phyloP scores from a whole-genome alignment of 495 filamentous ascomycete genomes.

The Penicillium cataractarum region DNA sequence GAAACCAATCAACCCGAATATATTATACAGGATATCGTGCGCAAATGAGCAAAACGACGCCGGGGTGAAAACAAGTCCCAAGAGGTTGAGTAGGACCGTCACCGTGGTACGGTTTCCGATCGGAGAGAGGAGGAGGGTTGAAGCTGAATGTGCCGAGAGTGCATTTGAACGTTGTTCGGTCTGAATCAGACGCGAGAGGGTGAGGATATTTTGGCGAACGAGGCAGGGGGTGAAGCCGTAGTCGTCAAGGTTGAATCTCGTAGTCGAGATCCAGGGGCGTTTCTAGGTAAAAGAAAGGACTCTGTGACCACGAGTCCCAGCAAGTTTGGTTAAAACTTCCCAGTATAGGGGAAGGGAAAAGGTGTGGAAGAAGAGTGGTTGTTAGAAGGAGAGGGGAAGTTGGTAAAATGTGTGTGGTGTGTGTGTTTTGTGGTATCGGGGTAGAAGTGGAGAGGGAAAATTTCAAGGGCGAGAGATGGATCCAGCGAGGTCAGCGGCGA shows the following conservation, averaged over 20 bases:
- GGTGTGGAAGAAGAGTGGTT: slow-evolving; percentile 8
- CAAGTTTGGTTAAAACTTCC: neutral
- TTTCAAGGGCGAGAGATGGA: slow-evolving; percentile 27
- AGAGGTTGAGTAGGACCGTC: slow-evolving; percentile 42
- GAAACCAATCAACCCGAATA: slow-evolving; percentile 36
- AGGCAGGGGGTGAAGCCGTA: slow-evolving; percentile 4
- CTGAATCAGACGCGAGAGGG: slow-evolving; percentile 23
- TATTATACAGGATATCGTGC: slow-evolving; percentile 58
- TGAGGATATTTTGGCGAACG: slow-evolving; percentile 10
- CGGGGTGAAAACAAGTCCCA: slow-evolving; percentile 28
- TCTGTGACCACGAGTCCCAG: neutral
- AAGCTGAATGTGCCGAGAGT: slow-evolving; percentile 44
- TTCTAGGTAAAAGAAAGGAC: neutral
- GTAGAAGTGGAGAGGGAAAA: slow-evolving; percentile 22
- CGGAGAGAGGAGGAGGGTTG: slow-evolving; percentile 51
- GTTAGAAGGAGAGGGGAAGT: neutral
- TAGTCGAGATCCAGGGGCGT: neutral
- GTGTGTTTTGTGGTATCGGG: slow-evolving; percentile 15
- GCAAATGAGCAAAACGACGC: slow-evolving; percentile 47
- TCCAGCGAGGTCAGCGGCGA: neutral
- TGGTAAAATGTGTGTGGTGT: neutral
- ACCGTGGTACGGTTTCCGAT: slow-evolving; percentile 51
- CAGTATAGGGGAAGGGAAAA: slow-evolving; percentile 3
- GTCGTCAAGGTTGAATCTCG: neutral
- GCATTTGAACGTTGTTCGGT: slow-evolving; percentile 54